phyloP scores from a whole-genome alignment of 2,329 filamentous ascomycete species.

The Berkeleyomyces basicola region DNA sequence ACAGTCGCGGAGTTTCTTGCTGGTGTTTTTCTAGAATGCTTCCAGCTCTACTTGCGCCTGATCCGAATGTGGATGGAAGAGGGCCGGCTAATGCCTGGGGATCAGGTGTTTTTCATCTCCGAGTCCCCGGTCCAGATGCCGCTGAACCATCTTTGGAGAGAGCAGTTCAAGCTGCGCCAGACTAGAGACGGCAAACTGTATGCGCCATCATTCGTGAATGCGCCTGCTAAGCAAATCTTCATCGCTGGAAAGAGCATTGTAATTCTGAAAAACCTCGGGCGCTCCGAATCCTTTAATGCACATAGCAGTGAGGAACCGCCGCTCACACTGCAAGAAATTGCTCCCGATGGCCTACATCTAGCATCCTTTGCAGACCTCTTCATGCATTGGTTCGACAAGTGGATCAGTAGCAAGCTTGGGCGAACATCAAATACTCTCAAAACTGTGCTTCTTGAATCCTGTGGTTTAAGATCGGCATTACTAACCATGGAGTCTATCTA shows the following conservation, averaged over 20 bases:
- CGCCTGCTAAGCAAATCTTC: conserved; percentile 57
- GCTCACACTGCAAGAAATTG: conserved; percentile 42
- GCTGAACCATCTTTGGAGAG: conserved; percentile 54
- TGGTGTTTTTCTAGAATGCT: conserved; percentile 61
- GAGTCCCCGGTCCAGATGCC: conserved; percentile 40
- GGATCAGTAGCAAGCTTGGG: conserved; percentile 60
- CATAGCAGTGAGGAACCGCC: conserved; percentile 24
- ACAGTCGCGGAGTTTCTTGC: conserved; percentile 46
- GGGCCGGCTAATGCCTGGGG: conserved; percentile 48
- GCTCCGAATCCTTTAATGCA: conserved; percentile 25
- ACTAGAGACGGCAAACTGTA: conserved; percentile 44
- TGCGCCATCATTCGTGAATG: conserved; percentile 58
- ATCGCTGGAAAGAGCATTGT: conserved; percentile 78
- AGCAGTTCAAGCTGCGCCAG: conserved; percentile 51
- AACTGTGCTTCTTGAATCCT: conserved; percentile 48
- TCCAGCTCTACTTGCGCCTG: conserved; percentile 65
- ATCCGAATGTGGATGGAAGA: conserved; percentile 73
- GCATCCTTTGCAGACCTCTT: conserved; percentile 64
- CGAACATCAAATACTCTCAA: conserved; percentile 51
- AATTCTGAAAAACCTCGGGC: conserved; percentile 57
- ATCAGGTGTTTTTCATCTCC: conserved; percentile 61
- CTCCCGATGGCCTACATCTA: conserved; percentile 30
- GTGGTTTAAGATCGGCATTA: conserved; percentile 48
- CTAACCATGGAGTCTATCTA: conserved; percentile 56
- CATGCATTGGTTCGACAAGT: conserved; percentile 49